Percentiles rank a stretch among this genome's conserved stretches.
phyloP scores from a whole-genome alignment of 352 stramenopile genomes.

The Pythium angustatum region DNA sequence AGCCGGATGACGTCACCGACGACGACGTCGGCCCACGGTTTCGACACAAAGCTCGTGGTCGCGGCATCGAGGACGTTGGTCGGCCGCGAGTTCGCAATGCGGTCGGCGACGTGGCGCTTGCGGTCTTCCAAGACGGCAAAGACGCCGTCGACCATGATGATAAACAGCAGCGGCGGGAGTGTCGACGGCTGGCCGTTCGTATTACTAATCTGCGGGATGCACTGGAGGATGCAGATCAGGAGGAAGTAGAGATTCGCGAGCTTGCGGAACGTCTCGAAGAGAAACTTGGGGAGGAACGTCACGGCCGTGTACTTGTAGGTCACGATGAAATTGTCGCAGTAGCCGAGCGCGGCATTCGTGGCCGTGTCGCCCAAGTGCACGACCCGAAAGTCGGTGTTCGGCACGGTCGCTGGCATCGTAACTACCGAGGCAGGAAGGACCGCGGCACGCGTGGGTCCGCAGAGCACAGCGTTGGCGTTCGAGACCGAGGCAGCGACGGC shows the following conservation, averaged over 20 bases:
- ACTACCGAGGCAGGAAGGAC: background rate
- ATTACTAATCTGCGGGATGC: conserved; percentile 90
- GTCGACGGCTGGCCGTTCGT: conserved; percentile 86
- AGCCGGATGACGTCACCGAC: conserved; percentile 87
- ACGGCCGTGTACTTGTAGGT: conserved; percentile 91
- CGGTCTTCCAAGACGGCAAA: conserved; percentile 89
- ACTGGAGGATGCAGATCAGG: conserved; percentile 86
- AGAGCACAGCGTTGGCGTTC: conserved; percentile 1
- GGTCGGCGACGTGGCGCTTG: conserved; percentile 84
- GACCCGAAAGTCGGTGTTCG: conserved; percentile 44
- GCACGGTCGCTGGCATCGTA: conserved; percentile 22
- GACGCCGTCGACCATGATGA: conserved; percentile 88
- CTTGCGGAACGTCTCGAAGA: conserved; percentile 91
- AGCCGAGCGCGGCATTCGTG: conserved; percentile 59
- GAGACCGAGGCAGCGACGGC: background rate
- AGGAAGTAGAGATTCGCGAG: conserved; percentile 95
- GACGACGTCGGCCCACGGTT: conserved; percentile 77
- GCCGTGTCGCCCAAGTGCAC: conserved; percentile 61
- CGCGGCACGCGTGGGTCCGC: background rate
- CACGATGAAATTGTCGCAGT: conserved; percentile 89
- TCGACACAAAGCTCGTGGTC: conserved; percentile 49
- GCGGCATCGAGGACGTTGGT: conserved; percentile 60
- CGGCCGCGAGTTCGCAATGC: conserved; percentile 71
- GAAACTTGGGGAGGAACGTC: conserved; percentile 90
- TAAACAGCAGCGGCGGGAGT: conserved; percentile 87